These are phyloP conservation scores for Lolium rigidum DNA, from an alignment of 176 grass and related monocot species.

Conservation along the genomic window DNA sequence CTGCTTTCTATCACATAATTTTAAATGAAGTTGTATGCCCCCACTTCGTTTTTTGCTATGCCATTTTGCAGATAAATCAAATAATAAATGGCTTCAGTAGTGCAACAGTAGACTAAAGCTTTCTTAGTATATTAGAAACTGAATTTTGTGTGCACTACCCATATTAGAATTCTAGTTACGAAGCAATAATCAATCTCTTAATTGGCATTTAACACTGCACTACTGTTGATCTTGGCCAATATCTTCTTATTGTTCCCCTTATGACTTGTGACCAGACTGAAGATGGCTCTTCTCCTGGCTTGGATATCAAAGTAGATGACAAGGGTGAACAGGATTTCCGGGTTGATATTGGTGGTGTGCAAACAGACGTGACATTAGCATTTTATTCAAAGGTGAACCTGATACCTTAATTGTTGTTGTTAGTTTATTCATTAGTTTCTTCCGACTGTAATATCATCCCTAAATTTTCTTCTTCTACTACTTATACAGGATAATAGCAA, in stretches of 20 bases:
- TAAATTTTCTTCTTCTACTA: slow-evolving; percentile 9
- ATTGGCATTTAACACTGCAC: slow-evolving; percentile 28
- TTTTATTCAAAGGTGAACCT: slow-evolving; percentile 75
- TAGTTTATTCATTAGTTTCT: not conserved
- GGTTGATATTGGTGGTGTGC: slow-evolving; percentile 76
- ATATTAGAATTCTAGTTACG: not conserved
- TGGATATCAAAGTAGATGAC: slow-evolving; percentile 76
- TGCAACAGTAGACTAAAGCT: not conserved
- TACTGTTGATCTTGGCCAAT: not conserved
- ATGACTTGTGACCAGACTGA: slow-evolving; percentile 66
- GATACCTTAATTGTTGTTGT: slow-evolving; percentile 1
- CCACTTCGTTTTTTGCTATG: not conserved
- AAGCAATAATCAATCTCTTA: slow-evolving; percentile 2
- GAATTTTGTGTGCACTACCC: not conserved
- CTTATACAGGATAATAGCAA: slow-evolving; percentile 63
- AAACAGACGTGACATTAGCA: slow-evolving; percentile 79
- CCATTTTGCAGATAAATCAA: not conserved
- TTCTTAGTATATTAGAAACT: not conserved
- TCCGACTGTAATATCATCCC: slow-evolving; percentile 11
- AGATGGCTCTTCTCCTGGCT: slow-evolving; percentile 61
- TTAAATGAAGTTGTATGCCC: slow-evolving; percentile 12
- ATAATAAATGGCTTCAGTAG: not conserved
- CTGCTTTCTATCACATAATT: not conserved
- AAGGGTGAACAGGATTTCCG: slow-evolving; percentile 62
- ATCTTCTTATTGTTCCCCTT: slow-evolving; percentile 35